phyloP scores from a whole-genome alignment of 257 asterid species.

The Coffea eugenioides region DNA sequence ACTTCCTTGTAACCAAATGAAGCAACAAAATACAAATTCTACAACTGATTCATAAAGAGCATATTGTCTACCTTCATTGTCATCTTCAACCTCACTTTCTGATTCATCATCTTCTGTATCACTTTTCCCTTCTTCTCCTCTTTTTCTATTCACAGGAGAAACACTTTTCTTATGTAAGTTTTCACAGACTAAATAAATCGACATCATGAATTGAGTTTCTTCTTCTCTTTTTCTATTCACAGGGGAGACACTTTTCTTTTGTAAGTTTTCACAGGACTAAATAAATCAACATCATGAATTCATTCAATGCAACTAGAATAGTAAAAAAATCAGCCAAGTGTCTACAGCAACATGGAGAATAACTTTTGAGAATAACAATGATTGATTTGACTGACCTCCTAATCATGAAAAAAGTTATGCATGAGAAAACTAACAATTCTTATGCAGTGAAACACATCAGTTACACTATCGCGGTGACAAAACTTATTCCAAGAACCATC shows the following conservation, averaged over 20 bases:
- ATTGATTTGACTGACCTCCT: not conserved
- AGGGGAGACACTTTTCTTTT: not conserved
- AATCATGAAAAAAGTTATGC: not conserved
- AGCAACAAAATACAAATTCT: not conserved
- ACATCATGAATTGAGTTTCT: no score
- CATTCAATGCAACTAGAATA: slow-evolving; percentile 5
- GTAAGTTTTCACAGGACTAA: not conserved
- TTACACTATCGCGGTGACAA: not conserved
- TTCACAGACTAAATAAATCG: no score
- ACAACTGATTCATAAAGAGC: not conserved
- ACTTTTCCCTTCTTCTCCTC: slow-evolving; percentile 48
- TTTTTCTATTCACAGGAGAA: no score
- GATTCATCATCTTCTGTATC: slow-evolving; percentile 49
- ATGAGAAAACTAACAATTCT: not conserved
- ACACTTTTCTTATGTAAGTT: no score
- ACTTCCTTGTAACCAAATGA: not conserved
- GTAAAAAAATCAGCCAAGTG: not conserved
- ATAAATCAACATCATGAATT: slow-evolving; percentile 1
- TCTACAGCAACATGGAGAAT: not conserved
- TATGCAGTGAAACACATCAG: not conserved
- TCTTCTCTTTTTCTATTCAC: slow-evolving; percentile 53
- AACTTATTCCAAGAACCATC: not conserved
- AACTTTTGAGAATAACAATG: not conserved
- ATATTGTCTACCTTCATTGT: slow-evolving; percentile 33
- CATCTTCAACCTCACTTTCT: slow-evolving; percentile 38